Evolutionary conservation across 441 rosid genomes (phyloP).

Genomic region (Theobroma grandiflorum): DNA sequence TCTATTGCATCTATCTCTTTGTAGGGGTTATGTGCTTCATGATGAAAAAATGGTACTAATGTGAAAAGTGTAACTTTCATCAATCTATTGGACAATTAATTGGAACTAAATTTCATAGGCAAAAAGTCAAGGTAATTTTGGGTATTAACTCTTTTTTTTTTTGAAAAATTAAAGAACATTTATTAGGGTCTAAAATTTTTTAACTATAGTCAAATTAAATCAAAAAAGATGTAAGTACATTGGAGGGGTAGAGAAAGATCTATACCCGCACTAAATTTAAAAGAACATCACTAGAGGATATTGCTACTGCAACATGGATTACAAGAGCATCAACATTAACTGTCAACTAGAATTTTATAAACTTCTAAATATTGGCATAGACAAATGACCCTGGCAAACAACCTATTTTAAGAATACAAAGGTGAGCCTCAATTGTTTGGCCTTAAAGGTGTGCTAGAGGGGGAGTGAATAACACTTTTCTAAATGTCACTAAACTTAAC

Average conservation of each 20-base stretch:
- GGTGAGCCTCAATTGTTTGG: neutral
- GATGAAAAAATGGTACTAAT: slow-evolving; percentile 2
- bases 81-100: neutral
- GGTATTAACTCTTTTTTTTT: neutral
- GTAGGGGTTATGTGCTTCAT: too few relatives aligned
- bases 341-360: slow-evolving; percentile 96
- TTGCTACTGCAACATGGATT: slow-evolving; percentile 90
- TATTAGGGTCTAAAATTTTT: slow-evolving; percentile 9
- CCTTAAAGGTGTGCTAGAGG: too few relatives aligned
- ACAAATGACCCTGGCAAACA: slow-evolving; percentile 98
- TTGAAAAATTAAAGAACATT: neutral
- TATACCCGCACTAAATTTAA: slow-evolving; percentile 93
- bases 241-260: slow-evolving; percentile 27
- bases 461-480: too few relatives aligned
- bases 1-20: too few relatives aligned
- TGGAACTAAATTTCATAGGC: neutral
- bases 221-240: neutral
- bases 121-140: neutral
- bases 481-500: too few relatives aligned
- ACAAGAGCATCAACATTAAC: slow-evolving; percentile 96
- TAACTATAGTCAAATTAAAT: neutral
- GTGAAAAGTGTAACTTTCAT: neutral
- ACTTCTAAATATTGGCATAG: slow-evolving; percentile 97
- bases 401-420: slow-evolving; percentile 56
- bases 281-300: slow-evolving; percentile 92